phyloP scores from a whole-genome alignment of 768 basidiomycete genomes.

The Megacollybia marginata region DNA sequence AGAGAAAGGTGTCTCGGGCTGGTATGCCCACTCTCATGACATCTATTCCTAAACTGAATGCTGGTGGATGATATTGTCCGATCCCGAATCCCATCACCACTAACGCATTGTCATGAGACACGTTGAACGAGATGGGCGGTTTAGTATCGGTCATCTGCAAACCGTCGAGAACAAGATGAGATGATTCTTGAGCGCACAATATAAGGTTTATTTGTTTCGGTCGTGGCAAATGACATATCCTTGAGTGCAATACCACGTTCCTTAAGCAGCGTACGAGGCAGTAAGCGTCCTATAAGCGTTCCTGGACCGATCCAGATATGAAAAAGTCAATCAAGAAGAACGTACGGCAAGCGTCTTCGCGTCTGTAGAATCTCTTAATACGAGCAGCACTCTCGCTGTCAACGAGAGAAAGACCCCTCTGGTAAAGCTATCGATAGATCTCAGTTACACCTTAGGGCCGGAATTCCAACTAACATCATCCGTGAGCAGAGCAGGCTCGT shows the following conservation, averaged over 20 bases:
- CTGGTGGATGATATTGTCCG: slow-evolving; percentile 34
- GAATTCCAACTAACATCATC: slow-evolving; percentile 14
- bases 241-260: slow-evolving; percentile 44
- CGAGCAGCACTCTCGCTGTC: slow-evolving; percentile 49
- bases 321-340: slow-evolving; percentile 1
- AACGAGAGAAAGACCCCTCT: slow-evolving; percentile 47
- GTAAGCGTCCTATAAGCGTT: slow-evolving; percentile 68
- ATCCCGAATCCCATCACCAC: slow-evolving; percentile 61
- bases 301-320: slow-evolving; percentile 33
- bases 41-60: slow-evolving; percentile 68
- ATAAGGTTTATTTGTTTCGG: slow-evolving; percentile 70
- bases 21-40: slow-evolving; percentile 74
- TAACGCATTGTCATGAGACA: slow-evolving; percentile 73
- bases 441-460: neutral
- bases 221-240: slow-evolving; percentile 45
- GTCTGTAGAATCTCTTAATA: slow-evolving; percentile 60
- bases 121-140: slow-evolving; percentile 68
- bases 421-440: slow-evolving; percentile 46
- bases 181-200: slow-evolving; percentile 36
- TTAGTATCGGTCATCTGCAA: slow-evolving; percentile 35
- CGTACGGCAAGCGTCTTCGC: slow-evolving; percentile 73
- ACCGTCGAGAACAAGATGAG: neutral
- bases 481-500: slow-evolving; percentile 29
- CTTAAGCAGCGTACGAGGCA: slow-evolving; percentile 57
- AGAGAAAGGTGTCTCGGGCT: slow-evolving; percentile 42